Evolutionary conservation across 2,329 filamentous ascomycete species (phyloP).

Genomic region (Epichloe uncinata): DNA sequence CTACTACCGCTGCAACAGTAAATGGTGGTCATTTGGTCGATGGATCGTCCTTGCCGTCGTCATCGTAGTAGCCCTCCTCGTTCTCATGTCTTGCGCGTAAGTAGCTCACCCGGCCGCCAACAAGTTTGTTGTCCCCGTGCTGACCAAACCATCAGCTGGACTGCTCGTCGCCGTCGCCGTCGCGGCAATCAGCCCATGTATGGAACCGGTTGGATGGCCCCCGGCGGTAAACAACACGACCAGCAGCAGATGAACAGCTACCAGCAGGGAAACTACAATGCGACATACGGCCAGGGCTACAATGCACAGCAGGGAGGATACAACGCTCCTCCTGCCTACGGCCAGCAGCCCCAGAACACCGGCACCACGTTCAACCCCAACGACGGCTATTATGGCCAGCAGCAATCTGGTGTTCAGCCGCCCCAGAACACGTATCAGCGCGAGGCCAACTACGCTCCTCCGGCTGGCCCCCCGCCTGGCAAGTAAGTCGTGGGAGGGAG

Average conservation of each 20-base stretch:
- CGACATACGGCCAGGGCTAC: slow-evolving; percentile 9
- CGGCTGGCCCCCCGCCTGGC: slow-evolving; percentile 55
- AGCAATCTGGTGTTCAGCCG: slow-evolving; percentile 43
- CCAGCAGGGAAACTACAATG: slow-evolving; percentile 11
- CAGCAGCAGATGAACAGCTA: slow-evolving; percentile 18
- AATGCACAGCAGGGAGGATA: slow-evolving; percentile 23
- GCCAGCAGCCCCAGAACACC: slow-evolving; percentile 33
- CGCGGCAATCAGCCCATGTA: slow-evolving; percentile 55
- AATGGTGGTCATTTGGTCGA: slow-evolving; percentile 66
- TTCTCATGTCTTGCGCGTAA: slow-evolving; percentile 59
- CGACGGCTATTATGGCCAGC: slow-evolving; percentile 50
- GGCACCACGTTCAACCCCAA: slow-evolving; percentile 39
- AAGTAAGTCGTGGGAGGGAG: slow-evolving; percentile 24
- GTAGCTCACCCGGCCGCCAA: slow-evolving; percentile 19
- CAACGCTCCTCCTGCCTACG: slow-evolving; percentile 30
- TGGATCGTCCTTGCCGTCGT: slow-evolving; percentile 68
- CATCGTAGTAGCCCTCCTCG: slow-evolving; percentile 47
- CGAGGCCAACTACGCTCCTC: slow-evolving; percentile 48
- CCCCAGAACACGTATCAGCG: slow-evolving; percentile 40
- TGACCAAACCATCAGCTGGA: slow-evolving; percentile 34
- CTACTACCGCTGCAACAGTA: slow-evolving; percentile 24
- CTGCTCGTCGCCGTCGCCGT: slow-evolving; percentile 62
- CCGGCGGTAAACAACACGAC: slow-evolving; percentile 21
- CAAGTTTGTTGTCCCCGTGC: background rate
- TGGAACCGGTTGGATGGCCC: slow-evolving; percentile 78